Evolutionary conservation across 768 basidiomycete genomes (phyloP).

Genomic region (Macrocybe gigantea): DNA sequence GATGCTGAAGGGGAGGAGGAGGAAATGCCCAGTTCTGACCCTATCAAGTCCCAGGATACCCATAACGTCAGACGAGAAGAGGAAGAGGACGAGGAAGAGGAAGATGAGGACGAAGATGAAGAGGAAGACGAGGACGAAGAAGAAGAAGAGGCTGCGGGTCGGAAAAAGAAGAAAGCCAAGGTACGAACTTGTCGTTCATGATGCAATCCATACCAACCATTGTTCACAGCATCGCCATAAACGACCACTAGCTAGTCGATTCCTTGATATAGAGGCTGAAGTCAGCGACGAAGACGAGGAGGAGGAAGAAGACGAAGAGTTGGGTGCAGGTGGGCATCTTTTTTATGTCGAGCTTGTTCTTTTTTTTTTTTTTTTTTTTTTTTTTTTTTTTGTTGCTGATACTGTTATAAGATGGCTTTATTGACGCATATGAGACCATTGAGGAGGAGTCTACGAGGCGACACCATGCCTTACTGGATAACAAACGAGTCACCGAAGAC

Average conservation of each 20-base stretch:
- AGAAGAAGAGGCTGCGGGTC: slow-evolving; percentile 45
- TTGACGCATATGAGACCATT: slow-evolving; percentile 63
- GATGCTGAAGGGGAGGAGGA: slow-evolving; percentile 35
- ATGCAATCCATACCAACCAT: slow-evolving; percentile 5
- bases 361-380: slow-evolving; percentile 1
- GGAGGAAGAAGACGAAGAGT: slow-evolving; percentile 76
- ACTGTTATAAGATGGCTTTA: slow-evolving; percentile 53
- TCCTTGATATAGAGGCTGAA: slow-evolving; percentile 94
- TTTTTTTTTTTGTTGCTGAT: slow-evolving; percentile 7
- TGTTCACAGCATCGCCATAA: slow-evolving; percentile 55
- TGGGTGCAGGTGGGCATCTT: slow-evolving; percentile 39
- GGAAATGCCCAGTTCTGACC: slow-evolving; percentile 2
- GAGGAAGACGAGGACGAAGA: slow-evolving; percentile 54
- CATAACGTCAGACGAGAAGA: slow-evolving; percentile 7
- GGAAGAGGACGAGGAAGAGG: slow-evolving; percentile 32
- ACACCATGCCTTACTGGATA: slow-evolving; percentile 65
- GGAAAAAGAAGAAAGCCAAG: slow-evolving; percentile 55
- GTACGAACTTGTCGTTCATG: slow-evolving; percentile 24
- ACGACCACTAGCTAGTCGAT: slow-evolving; percentile 62
- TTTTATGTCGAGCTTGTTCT: background rate
- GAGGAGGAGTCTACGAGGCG: slow-evolving; percentile 53
- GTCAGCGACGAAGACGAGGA: slow-evolving; percentile 98
- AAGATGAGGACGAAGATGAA: slow-evolving; percentile 41
- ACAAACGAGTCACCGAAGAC: slow-evolving; percentile 60
- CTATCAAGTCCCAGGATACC: too few species aligned